A percentile compares a stretch with the other conserved stretches of the same genome.
Conservation (phyloP, 495 filamentous ascomycete species). For the Talaromyces ruber region DNA sequence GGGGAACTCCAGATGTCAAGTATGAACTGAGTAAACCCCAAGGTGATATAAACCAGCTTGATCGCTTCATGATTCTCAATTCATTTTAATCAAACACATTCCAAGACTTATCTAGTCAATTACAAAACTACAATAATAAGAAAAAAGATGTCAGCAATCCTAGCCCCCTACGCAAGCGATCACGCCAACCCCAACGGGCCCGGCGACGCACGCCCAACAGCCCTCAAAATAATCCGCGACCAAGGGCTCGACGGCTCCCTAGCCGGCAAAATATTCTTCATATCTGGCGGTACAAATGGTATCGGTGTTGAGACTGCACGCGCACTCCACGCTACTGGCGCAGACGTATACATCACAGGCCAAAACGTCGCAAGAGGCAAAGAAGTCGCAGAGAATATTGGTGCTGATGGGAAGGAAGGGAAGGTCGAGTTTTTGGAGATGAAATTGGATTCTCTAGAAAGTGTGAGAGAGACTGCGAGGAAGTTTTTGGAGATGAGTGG, state of each 20-base stretch:
- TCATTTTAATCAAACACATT: not conserved
- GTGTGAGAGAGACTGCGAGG: not conserved
- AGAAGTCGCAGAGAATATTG: constrained; percentile 12
- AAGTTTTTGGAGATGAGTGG: not conserved
- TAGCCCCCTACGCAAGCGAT: constrained; percentile 24
- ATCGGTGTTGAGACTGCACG: constrained; percentile 43
- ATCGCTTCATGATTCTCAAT: not conserved
- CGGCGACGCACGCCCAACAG: constrained; percentile 46
- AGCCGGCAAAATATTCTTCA: constrained; percentile 49
- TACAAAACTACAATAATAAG: not conserved
- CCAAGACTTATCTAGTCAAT: not conserved
- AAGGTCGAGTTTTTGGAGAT: constrained; percentile 3
- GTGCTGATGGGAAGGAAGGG: not conserved
- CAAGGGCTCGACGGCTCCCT: constrained; percentile 25
- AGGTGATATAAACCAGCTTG: not conserved
- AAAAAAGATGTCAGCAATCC: not conserved
- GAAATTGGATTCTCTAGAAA: not conserved
- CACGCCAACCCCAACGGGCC: constrained; percentile 31
- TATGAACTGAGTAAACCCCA: not conserved
- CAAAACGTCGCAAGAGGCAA: constrained; percentile 32
- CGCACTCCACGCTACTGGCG: constrained; percentile 37
- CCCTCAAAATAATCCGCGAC: constrained; percentile 41
- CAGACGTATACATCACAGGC: constrained; percentile 37
- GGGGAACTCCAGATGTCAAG: not conserved
- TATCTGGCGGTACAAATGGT: constrained; percentile 61